These are phyloP conservation scores for Angomonas ambiguus DNA, from an alignment of 208 protist species.

Conservation along the genomic window DNA sequence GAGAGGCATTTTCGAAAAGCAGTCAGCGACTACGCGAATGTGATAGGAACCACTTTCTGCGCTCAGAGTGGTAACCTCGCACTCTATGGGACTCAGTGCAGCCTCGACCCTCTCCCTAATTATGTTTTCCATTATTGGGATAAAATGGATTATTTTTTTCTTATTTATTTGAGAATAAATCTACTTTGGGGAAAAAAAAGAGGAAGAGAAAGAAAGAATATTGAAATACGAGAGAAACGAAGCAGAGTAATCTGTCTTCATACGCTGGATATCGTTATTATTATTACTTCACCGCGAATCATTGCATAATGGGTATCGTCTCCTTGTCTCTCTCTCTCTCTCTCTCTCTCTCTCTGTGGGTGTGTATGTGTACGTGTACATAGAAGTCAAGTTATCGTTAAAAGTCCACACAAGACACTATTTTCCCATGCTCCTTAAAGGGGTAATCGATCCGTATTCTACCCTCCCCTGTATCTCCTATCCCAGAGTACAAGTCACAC, in stretches of 20 bases:
- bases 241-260: not conserved
- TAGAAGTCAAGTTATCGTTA: not conserved
- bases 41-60: not conserved
- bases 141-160: too few species aligned
- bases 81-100: not conserved
- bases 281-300: too few species aligned
- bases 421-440: not conserved
- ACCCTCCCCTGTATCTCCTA: slow-evolving; percentile 53
- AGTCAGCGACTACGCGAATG: not conserved
- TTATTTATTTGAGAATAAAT: too few species aligned
- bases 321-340: too few species aligned
- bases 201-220: not conserved
- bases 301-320: too few species aligned
- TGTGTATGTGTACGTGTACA: not conserved
- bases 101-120: not conserved
- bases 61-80: not conserved
- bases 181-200: not conserved
- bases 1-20: not conserved
- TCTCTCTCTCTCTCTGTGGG: not conserved
- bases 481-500: slow-evolving; percentile 62
- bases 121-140: not conserved
- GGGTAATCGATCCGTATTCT: slow-evolving; percentile 69
- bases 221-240: not conserved
- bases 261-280: too few species aligned
- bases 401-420: not conserved